Percentiles rank a stretch among this genome's conserved stretches.
phyloP scores from a whole-genome alignment of 2,329 filamentous ascomycete genomes.

The Penicillium sp. region DNA sequence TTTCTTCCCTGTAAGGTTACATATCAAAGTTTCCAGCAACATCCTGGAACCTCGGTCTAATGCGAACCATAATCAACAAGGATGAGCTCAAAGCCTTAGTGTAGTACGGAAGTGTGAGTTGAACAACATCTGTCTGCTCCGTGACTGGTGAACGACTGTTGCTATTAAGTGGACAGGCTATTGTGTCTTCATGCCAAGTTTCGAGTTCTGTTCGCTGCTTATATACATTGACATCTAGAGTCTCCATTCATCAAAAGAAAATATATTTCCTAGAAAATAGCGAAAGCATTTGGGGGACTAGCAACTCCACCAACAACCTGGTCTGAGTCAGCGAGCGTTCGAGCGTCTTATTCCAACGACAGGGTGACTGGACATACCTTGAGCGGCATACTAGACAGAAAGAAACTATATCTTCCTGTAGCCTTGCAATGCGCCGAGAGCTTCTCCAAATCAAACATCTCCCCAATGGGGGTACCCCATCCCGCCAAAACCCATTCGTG shows the following conservation, averaged over 20 bases:
- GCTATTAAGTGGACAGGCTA: background rate
- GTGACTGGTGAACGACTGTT: background rate
- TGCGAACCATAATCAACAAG: background rate
- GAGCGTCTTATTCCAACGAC: background rate
- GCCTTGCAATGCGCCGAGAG: conserved; percentile 32
- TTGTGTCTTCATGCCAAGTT: background rate
- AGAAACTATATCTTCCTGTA: conserved; percentile 33
- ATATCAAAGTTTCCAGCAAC: background rate
- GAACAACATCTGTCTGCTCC: background rate
- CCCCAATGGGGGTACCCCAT: conserved; percentile 35
- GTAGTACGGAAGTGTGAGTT: no score
- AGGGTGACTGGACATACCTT: conserved; percentile 22
- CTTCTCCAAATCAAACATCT: conserved; percentile 37
- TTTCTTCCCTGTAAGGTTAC: background rate
- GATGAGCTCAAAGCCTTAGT: background rate
- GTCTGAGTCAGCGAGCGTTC: background rate
- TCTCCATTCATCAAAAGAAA: no score
- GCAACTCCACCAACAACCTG: conserved; percentile 25
- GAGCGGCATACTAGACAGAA: conserved; percentile 34
- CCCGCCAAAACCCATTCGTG: conserved; percentile 34
- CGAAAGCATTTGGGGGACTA: conserved; percentile 26
- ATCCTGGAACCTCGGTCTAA: background rate
- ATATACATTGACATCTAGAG: background rate
- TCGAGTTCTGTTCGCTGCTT: background rate
- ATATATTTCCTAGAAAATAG: conserved; percentile 15